phyloP scores from a whole-genome alignment of 495 filamentous ascomycete species.

The Beverwykella pulmonaria region DNA sequence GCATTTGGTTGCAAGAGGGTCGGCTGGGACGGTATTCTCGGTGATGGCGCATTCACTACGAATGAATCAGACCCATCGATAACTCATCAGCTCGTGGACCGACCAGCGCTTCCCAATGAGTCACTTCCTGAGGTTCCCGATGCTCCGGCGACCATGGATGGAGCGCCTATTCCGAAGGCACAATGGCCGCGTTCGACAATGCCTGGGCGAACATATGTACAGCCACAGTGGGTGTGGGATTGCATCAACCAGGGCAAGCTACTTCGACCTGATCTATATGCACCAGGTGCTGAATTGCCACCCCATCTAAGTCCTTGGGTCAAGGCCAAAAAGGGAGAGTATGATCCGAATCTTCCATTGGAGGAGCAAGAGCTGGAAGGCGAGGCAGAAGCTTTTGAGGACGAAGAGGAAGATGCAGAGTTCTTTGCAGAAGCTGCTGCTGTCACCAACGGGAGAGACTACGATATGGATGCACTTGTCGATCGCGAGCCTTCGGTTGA shows the following conservation, averaged over 20 bases:
- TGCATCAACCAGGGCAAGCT: conserved; percentile 87
- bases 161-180: conserved; percentile 8
- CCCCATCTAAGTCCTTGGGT: conserved; percentile 97
- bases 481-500: conserved; percentile 50
- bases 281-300: conserved; percentile 82
- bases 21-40: conserved; percentile 87
- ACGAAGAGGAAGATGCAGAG: conserved; percentile 60
- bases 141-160: conserved; percentile 53
- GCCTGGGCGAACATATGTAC: conserved; percentile 86
- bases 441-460: conserved; percentile 40
- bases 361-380: conserved; percentile 77
- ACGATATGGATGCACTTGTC: conserved; percentile 34
- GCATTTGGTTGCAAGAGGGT: conserved; percentile 95
- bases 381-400: conserved; percentile 73
- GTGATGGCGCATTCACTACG: conserved; percentile 88
- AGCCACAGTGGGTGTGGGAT: conserved; percentile 99
- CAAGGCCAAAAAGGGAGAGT: conserved; percentile 76
- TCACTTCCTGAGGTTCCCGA: conserved; percentile 56
- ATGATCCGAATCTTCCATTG: conserved; percentile 82
- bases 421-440: conserved; percentile 47
- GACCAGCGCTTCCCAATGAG: conserved; percentile 70
- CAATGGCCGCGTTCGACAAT: conserved; percentile 64
- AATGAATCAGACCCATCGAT: conserved; percentile 84
- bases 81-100: conserved; percentile 95
- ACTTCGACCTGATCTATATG: conserved; percentile 84